Evolutionary conservation across 2,329 filamentous ascomycete species (phyloP), one percentile per base, ranked within the genome.

Genomic region (Apiospora pterosperma): DNA sequence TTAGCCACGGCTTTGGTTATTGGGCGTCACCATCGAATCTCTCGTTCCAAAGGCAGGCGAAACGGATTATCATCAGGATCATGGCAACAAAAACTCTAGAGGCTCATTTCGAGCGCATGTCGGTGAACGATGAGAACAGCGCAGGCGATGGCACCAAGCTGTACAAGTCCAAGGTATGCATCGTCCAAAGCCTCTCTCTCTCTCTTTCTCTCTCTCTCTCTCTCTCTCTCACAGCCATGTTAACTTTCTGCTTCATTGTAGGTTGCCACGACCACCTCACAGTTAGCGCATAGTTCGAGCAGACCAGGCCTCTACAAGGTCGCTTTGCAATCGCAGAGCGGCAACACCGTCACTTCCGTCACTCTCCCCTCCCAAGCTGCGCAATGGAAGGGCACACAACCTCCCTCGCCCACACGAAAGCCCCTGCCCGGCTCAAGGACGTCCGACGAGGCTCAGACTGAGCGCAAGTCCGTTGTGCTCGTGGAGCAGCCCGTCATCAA

Each of bases 71-170:
- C 12, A 55, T 14, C 39, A 31, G 28, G 39, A 70, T 67, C 66
- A 89, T 95, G 91, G 88, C 94, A 69, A 87, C 91, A 65, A 88
- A 92, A 71, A 88, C 88, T 62, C 84, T 98, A 59, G 95, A 97
- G 81, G 84, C 91, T 79, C 92, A 92, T 72, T 92, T 98, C 75
- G 93, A 97, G 88, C 90, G 90, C 78, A 87, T 97, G 80, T 90
- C 92, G 23, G 92, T 97, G 67, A 90, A 92, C 72, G 94, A 97
- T 75, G 94, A 97, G 79, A 96, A 95, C 75, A 90, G 92, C 76
- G 83, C 39, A 23, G 60, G 28, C 60, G 31, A 62, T n/a, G 48
- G 48, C 48, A 55, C 48, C 48, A 55, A 55, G 48, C 28, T 55
- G 28, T 34, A 62, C 25, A 97, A 96, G 79, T 78, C 87, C 67